Base-by-base conservation (phyloP, 2,329 filamentous ascomycete species). In the Chrysoporthe deuterocubensis region DNA sequence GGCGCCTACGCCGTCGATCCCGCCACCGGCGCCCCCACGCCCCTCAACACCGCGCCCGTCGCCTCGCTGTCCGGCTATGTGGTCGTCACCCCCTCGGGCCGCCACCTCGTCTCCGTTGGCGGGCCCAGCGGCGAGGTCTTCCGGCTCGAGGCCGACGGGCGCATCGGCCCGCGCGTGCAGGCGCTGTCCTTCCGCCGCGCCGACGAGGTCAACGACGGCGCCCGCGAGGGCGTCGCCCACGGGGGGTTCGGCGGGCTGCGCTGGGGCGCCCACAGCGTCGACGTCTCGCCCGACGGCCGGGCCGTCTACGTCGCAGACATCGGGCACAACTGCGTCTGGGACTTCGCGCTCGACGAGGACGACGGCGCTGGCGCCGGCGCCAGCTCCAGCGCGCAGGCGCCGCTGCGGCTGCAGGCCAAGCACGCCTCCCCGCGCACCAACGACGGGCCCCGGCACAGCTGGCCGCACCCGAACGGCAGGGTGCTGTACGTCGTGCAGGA, bases 401-500 rank as follows among this genome's bases (percentile, higher is more conserved):
- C 59, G 7, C 57, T 71, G 32, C 26, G 59, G 13, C 42, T 64
- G 14, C 50, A 58, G 16, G 37, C 93, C 14, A 69, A 70, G 43
- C 66, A 69, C 61, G 37, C 56, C 54, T 66, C 70, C 2, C 66
- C 65, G 18, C 61, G 71, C n/a, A 3, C 64, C 14, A 40, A 68
- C 62, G 71, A 72, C 61, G 71, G 71, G 11, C 70, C 71, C 11
- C 68, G 71, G 34, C 71, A 72, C 58, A 61, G 60, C 16, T 72
- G 71, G 71, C 71, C 71, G 34, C 71, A 72, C 50, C 70, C 71
- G 6, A 62, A 61, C 67, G 71, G 71, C n/a, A 37, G 65, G 26
- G 66, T 72, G 26, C 58, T 72, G 52, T 72, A 72, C 44, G 67
- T 69, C 58, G 62, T 72, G 50, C 70, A 72, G 59, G 71, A 72